Evolutionary conservation across 2,329 filamentous ascomycete species (phyloP).

Genomic region (Colletotrichum limetticola): DNA sequence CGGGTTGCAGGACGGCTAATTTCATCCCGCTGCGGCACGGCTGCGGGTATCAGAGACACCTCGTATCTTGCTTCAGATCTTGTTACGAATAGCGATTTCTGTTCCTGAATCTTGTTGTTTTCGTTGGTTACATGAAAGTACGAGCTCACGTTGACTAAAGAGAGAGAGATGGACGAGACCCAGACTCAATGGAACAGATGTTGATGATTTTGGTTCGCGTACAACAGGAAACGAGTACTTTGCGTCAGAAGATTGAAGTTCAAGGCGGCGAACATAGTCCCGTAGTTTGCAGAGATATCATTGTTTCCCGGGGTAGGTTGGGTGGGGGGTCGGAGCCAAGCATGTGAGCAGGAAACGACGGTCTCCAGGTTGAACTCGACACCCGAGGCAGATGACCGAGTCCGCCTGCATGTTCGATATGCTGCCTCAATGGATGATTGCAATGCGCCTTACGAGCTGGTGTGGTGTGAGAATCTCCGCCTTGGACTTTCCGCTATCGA

Average conservation of each 20-base stretch:
- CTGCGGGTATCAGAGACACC: not conserved
- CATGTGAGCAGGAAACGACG: constrained; percentile 6
- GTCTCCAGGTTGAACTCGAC: not conserved
- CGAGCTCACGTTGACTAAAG: not conserved
- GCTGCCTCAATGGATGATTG: not conserved
- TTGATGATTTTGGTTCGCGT: not conserved
- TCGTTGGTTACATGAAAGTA: not conserved
- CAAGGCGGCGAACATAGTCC: not conserved
- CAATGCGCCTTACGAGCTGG: not conserved
- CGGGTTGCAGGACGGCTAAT: not conserved
- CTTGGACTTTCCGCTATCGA: not conserved
- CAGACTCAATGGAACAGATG: not conserved
- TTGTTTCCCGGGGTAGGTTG: not conserved
- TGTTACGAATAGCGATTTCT: no score
- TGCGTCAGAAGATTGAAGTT: not conserved
- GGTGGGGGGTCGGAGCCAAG: not conserved
- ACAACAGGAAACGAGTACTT: not conserved
- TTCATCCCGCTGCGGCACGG: not conserved
- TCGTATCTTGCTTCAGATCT: not conserved
- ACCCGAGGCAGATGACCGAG: not conserved
- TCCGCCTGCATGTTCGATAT: not conserved
- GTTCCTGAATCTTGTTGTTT: not conserved
- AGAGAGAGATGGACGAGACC: not conserved
- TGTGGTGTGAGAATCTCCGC: not conserved
- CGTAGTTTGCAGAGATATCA: not conserved